Evolutionary conservation across 306 rosid genomes (phyloP), one percentile per base, ranked within the genome.

Genomic region (Medicago ruthenica): DNA sequence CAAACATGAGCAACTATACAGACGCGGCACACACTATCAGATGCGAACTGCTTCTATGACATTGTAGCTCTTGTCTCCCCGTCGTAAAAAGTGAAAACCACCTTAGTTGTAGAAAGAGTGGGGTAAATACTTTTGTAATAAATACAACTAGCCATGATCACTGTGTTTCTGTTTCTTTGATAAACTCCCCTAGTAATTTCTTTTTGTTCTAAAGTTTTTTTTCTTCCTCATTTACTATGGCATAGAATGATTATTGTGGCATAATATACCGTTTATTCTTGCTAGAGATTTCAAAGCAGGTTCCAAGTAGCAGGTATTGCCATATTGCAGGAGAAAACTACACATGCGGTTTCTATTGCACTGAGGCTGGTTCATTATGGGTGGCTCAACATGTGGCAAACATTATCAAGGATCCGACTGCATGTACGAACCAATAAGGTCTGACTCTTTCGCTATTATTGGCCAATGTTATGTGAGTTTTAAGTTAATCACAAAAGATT

Each of bases 371-470:
- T 39, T 90, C 96, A 15, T 47, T 84, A 15, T 89, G 93, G 88
- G 94, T 86, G 82, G 97, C 97, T 60, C 84, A 85, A 77, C 80
- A 89, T 76, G 91, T 90, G 50, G 89, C 89, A 61, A 65, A 81
- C 82, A 86, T 89, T 63, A 85, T 90, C 83, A 82, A 89, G 82
- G 82, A 81, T 70, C 85, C 64, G 70, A 73, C 54, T 11, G 69
- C 83, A 17, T 16, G 40, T 68, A 67, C 79, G 65, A 59, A 18
- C 53, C 78, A 77, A 66, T 83, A 55, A 87, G 80, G 82, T 79
- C 72, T 27, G 80, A 73, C 58, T 76, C 42, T 41, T 58, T 66
- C 55, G 67, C 82, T 66, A 41, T 41, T 67, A 14, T 9, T 70
- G 44, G 39, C 81, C 77, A 63, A 10, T 76, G 61, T n/a, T 44